Percentiles rank a stretch among this genome's conserved stretches.
Conservation (phyloP, 2,329 filamentous ascomycete genomes). For the Aaosphaeria arxii region DNA sequence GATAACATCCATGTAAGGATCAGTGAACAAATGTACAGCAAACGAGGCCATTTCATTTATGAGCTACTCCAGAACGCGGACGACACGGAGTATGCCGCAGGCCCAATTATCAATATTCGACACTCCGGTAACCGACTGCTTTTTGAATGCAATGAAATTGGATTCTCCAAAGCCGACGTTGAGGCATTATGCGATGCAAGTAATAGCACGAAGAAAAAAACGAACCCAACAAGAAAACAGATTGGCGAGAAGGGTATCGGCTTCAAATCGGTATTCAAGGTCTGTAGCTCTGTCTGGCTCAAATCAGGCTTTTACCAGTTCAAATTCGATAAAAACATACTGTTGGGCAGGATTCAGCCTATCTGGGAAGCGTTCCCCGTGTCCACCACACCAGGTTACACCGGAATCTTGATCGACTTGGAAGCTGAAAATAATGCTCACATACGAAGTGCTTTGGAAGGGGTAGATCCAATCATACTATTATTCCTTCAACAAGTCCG, state of each 20-base stretch:
- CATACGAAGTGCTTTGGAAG: constrained; percentile 11
- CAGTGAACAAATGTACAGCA: constrained; percentile 28
- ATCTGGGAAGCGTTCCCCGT: constrained; percentile 21
- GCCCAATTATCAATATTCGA: constrained; percentile 24
- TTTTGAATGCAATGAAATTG: constrained; percentile 43
- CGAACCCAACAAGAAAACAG: constrained; percentile 10
- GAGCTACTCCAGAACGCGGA: constrained; percentile 57
- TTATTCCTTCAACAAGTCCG: constrained; percentile 25
- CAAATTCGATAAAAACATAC: constrained; percentile 34
- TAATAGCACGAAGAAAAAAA: constrained; percentile 42
- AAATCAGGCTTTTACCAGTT: constrained; percentile 48
- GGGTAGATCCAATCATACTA: constrained; percentile 23
- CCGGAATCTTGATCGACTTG: constrained; percentile 16
- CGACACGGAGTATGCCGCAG: constrained; percentile 43
- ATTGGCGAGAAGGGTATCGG: constrained; percentile 37
- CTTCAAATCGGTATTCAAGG: constrained; percentile 37
- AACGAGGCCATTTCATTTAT: constrained; percentile 47
- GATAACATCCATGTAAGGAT: neutral
- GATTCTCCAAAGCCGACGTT: constrained; percentile 35
- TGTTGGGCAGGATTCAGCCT: constrained; percentile 36
- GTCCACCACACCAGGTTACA: constrained; percentile 4
- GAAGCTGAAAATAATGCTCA: constrained; percentile 1
- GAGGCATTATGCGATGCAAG: constrained; percentile 47
- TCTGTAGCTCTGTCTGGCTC: constrained; percentile 44
- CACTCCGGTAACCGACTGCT: constrained; percentile 23